Evolutionary conservation across 1,284 basidiomycete species (phyloP).

Genomic region (Pyrrhoderma noxium): DNA sequence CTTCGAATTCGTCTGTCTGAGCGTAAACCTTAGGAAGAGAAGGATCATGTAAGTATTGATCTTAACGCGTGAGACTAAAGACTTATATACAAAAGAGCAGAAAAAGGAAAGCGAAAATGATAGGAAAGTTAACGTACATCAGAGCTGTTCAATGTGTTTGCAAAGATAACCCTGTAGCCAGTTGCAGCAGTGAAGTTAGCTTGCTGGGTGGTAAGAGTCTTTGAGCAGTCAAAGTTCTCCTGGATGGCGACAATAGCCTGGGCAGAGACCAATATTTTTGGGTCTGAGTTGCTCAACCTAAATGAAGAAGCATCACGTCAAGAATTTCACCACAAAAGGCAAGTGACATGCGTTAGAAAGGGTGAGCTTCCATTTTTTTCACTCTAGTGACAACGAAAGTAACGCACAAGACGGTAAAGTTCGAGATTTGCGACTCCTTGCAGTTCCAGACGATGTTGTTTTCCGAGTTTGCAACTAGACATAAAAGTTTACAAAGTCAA

Average conservation of each 20-base stretch:
- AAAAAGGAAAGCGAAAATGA: neutral
- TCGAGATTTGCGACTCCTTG: constrained; percentile 26
- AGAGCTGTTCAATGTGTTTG: constrained; percentile 48
- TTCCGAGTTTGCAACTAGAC: constrained; percentile 27
- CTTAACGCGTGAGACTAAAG: too few species aligned
- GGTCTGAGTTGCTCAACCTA: constrained; percentile 37
- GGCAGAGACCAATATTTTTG: constrained; percentile 27
- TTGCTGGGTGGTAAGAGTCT: constrained; percentile 42
- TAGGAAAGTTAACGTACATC: constrained; percentile 34
- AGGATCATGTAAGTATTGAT: neutral
- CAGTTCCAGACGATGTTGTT: constrained; percentile 40
- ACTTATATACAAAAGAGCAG: constrained; percentile 5
- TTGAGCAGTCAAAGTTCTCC: constrained; percentile 54
- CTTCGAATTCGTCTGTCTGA: constrained; percentile 53
- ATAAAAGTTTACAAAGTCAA: neutral
- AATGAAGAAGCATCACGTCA: neutral
- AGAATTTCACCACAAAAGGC: neutral
- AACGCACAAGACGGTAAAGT: constrained; percentile 39
- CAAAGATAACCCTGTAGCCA: constrained; percentile 53
- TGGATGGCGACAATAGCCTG: constrained; percentile 43
- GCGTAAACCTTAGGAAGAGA: constrained; percentile 49
- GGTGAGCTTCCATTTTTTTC: too few species aligned
- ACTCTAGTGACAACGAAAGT: too few species aligned
- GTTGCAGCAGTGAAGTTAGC: constrained; percentile 34
- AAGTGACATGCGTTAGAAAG: neutral